These are phyloP conservation scores for Sphagnum fallax DNA, from an alignment of 228 moss, liverwort and hornwort species.

Conservation along the genomic window DNA sequence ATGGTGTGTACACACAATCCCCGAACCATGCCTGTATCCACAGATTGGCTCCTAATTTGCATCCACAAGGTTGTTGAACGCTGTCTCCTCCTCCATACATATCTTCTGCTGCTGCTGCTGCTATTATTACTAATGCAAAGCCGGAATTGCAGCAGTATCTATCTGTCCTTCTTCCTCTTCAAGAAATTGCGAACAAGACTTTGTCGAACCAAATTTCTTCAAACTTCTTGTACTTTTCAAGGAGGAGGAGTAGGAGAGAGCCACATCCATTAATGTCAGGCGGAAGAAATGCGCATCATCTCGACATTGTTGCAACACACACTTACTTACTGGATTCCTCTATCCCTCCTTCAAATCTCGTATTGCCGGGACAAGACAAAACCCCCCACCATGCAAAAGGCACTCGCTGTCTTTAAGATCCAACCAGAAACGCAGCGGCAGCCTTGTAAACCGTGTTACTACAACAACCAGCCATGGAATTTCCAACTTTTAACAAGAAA, in stretches of 20 bases:
- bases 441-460: slow-evolving; percentile 43
- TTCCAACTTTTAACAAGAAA: neutral
- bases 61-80: slow-evolving; percentile 29
- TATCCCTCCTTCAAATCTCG: neutral
- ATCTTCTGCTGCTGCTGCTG: neutral
- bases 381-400: neutral
- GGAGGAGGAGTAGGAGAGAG: slow-evolving; percentile 3
- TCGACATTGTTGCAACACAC: neutral
- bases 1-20: slow-evolving; percentile 73
- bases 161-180: too few species aligned
- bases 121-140: too few species aligned
- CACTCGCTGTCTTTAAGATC: slow-evolving; percentile 1
- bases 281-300: neutral
- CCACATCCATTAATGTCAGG: slow-evolving; percentile 4
- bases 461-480: slow-evolving; percentile 42
- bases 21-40: slow-evolving; percentile 79
- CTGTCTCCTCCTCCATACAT: slow-evolving; percentile 32
- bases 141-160: too few species aligned
- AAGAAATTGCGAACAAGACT: too few species aligned
- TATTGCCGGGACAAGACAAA: neutral
- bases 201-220: too few species aligned
- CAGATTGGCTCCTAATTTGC: slow-evolving; percentile 50
- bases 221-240: too few species aligned
- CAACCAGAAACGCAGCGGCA: slow-evolving; percentile 5
- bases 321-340: neutral